Evolutionary conservation across 495 filamentous ascomycete genomes (phyloP), one percentile per base, ranked within the genome.

Genomic region (Tuber borchii): DNA sequence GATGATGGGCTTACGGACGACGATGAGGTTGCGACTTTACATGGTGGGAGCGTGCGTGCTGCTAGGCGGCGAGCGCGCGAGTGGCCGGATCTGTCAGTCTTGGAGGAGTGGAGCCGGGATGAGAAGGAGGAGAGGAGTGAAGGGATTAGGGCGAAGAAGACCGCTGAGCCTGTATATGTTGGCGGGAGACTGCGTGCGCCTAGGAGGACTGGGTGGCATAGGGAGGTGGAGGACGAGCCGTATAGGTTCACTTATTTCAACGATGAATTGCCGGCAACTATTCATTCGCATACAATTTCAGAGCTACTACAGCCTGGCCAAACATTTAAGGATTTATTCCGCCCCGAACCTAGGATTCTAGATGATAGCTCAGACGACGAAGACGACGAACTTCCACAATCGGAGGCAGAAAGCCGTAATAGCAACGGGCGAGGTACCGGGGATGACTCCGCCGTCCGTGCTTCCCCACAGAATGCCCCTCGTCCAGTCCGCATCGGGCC

Each of bases 221-320:
- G 90, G 39, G 90, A 92, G 75, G 93, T 95, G 78, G 94, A 97
- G 51, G 96, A 97, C 72, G 90, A 90, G 1, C 95, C 95, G 0
- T 99, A 96, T 82, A 89, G 95, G 68, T 98, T 97, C 83, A 99
- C 95, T 2, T 99, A 99, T 81, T 99, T 99, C 87, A 97, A 97
- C 83, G 95, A 98, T 81, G 93, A 97, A 77, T 93, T 98, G 76
- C 90, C 91, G 70, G 93, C 91, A 80, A 98, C 95, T 0, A 95
- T 98, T 77, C 95, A 98, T 83, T 94, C 93, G 34, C 93, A 97
- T 82, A 96, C 91, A 0, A 95, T 99, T 70, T 95, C 93, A 17
- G 95, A 97, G 81, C 86, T 99, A 42, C 87, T 94, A 3, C 93
- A 95, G 75, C 92, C 92, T 0, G 95, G 93, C 2, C 87, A 89